A percentile compares a stretch with the other conserved stretches of the same genome.
Evolutionary conservation across 805 yeast species (phyloP).

Genomic region (Blastobotrys robertii): DNA sequence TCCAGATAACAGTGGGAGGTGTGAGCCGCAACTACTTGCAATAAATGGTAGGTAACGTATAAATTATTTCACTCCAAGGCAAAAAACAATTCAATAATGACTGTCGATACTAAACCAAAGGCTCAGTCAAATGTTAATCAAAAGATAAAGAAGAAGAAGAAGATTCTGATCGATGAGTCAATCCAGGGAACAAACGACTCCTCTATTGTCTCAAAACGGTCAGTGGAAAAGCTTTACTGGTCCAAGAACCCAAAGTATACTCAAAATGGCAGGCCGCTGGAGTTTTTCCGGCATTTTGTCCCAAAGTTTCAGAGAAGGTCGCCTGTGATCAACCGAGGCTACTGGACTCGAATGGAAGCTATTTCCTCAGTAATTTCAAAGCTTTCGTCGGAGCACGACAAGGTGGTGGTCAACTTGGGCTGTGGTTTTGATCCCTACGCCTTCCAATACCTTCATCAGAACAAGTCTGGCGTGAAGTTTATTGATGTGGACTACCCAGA

Average conservation of each 20-base stretch:
- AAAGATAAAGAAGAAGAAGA: conserved; percentile 5
- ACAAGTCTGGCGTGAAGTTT: conserved; percentile 34
- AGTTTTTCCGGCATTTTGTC: conserved; percentile 60
- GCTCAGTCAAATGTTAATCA: too few relatives aligned
- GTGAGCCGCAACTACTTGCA: too few relatives aligned
- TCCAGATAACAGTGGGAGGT: background rate
- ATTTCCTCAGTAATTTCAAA: conserved; percentile 43
- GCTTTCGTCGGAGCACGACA: conserved; percentile 31
- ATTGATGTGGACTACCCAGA: conserved; percentile 73
- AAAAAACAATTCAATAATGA: too few relatives aligned
- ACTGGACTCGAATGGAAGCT: conserved; percentile 71
- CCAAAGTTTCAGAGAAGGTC: conserved; percentile 57
- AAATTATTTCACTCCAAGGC: too few relatives aligned
- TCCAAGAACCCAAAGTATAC: conserved; percentile 2
- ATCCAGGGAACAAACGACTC: conserved; percentile 82
- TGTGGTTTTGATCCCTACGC: conserved; percentile 69
- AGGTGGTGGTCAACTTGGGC: conserved; percentile 57
- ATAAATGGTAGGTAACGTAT: background rate
- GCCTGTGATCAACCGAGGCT: conserved; percentile 75
- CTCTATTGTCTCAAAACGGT: conserved; percentile 72
- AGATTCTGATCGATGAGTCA: conserved; percentile 39
- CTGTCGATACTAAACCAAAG: too few relatives aligned
- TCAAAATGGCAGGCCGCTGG: conserved; percentile 14
- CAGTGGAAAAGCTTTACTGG: conserved; percentile 55
- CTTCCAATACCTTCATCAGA: conserved; percentile 37